These are phyloP conservation scores for Fraxinus floribunda DNA, from an alignment of 305 asterid species.

Conservation along the genomic window DNA sequence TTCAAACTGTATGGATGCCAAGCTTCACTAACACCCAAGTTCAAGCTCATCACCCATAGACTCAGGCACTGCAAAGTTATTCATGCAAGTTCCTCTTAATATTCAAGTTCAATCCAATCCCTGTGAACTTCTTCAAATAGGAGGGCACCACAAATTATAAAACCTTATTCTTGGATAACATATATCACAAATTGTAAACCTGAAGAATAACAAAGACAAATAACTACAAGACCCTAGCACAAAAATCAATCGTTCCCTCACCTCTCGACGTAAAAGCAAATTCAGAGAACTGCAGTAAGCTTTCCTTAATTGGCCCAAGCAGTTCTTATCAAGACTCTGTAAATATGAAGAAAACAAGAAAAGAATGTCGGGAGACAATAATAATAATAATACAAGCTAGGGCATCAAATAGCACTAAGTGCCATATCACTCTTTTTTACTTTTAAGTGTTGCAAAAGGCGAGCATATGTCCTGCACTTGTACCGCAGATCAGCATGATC, in stretches of 20 bases:
- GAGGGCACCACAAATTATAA: neutral
- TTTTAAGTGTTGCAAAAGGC: constrained; percentile 97
- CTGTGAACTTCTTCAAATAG: constrained; percentile 15
- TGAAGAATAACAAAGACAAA: constrained; percentile 18
- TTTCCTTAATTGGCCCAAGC: constrained; percentile 88
- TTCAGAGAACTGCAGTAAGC: constrained; percentile 98
- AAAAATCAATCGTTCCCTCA: constrained; percentile 40
- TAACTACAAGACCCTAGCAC: constrained; percentile 23
- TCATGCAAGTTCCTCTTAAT: constrained; percentile 14
- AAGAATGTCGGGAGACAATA: neutral
- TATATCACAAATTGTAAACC: constrained; percentile 23
- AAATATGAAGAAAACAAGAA: constrained; percentile 20
- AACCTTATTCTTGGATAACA: constrained; percentile 19
- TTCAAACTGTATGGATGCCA: neutral
- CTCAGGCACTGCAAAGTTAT: neutral
- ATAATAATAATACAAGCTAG: constrained; percentile 3
- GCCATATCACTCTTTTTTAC: constrained; percentile 34
- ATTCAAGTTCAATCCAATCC: constrained; percentile 12
- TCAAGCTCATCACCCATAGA: neutral
- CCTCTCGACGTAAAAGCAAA: constrained; percentile 97
- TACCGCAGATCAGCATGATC: constrained; percentile 98
- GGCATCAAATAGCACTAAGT: constrained; percentile 23
- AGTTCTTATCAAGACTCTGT: constrained; percentile 95
- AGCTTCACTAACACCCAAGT: neutral
- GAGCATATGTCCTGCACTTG: constrained; percentile 99